Percentiles rank a stretch among this genome's conserved stretches.
Evolutionary conservation across 1,284 basidiomycete genomes (phyloP).

Genomic region (Clitocybe nebularis): DNA sequence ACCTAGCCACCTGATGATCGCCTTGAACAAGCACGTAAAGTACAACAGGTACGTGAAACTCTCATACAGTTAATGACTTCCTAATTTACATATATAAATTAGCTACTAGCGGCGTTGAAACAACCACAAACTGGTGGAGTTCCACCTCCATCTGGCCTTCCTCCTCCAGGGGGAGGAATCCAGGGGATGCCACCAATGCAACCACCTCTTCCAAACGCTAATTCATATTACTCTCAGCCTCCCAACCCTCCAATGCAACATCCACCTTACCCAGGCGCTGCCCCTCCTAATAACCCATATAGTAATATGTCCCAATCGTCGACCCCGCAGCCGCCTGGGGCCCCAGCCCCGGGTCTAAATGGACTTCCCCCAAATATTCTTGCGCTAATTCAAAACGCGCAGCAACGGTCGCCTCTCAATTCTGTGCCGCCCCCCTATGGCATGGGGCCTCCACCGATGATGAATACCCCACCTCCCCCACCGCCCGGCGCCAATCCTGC

Average conservation of each 20-base stretch:
- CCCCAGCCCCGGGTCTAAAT: conserved; percentile 27
- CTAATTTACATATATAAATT: conserved; percentile 3
- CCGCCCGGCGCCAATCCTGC: conserved; percentile 27
- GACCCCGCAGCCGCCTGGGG: conserved; percentile 31
- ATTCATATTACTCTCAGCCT: conserved; percentile 41
- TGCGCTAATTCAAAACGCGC: conserved; percentile 51
- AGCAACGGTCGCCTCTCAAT: conserved; percentile 36
- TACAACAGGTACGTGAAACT: conserved; percentile 57
- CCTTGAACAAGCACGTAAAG: conserved; percentile 76
- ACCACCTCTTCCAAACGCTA: conserved; percentile 28
- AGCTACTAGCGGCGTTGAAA: conserved; percentile 74
- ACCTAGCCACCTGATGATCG: conserved; percentile 56
- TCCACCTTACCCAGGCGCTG: conserved; percentile 30
- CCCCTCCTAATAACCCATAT: conserved; percentile 31
- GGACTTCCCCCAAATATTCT: conserved; percentile 61
- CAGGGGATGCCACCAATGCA: conserved; percentile 29
- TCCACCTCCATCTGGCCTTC: conserved; percentile 26
- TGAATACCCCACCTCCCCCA: conserved; percentile 26
- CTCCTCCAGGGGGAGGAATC: conserved; percentile 28
- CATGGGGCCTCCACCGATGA: conserved; percentile 38
- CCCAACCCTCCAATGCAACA: conserved; percentile 29
- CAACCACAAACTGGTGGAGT: conserved; percentile 48
- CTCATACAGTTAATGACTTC: not conserved
- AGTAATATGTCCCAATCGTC: conserved; percentile 29
- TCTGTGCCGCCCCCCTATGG: conserved; percentile 33